phyloP scores from a whole-genome alignment of 257 asterid genomes.

The Ligustrum vulgare region DNA sequence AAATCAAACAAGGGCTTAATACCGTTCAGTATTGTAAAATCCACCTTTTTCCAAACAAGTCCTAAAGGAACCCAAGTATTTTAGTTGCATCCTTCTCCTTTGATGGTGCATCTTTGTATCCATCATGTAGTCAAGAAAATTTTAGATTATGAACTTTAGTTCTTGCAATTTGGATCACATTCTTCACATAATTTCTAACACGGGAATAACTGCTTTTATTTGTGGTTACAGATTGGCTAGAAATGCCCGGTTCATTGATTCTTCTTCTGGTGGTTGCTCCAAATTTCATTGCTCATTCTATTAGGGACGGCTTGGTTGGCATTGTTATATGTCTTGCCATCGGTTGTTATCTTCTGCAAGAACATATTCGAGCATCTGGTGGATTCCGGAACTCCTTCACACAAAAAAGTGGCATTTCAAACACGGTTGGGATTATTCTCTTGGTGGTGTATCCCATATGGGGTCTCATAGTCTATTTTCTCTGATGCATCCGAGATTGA shows the following conservation, averaged over 20 bases:
- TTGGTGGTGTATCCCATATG: slow-evolving; percentile 80
- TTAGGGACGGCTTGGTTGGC: slow-evolving; percentile 52
- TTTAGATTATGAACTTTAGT: not conserved
- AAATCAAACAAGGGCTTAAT: too few species aligned
- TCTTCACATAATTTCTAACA: not conserved
- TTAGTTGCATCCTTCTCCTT: not conserved
- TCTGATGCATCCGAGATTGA: slow-evolving; percentile 19
- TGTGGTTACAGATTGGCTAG: slow-evolving; percentile 66
- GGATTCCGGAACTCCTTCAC: slow-evolving; percentile 91
- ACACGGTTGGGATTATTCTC: slow-evolving; percentile 69
- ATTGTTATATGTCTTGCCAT: slow-evolving; percentile 52
- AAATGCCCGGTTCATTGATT: slow-evolving; percentile 69
- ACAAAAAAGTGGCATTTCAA: slow-evolving; percentile 66
- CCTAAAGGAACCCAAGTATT: not conserved
- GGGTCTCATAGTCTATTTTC: slow-evolving; percentile 55
- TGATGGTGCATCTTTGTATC: not conserved
- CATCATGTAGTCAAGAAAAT: not conserved
- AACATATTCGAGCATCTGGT: slow-evolving; percentile 87
- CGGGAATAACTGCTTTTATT: not conserved
- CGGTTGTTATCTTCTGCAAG: slow-evolving; percentile 81
- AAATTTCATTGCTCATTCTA: slow-evolving; percentile 39
- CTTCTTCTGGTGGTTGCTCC: slow-evolving; percentile 84
- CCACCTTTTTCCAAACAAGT: not conserved
- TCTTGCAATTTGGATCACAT: not conserved
- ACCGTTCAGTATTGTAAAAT: not conserved